Conservation (phyloP, 2,329 filamentous ascomycete genomes). For the Arthrobotrys iridis region DNA sequence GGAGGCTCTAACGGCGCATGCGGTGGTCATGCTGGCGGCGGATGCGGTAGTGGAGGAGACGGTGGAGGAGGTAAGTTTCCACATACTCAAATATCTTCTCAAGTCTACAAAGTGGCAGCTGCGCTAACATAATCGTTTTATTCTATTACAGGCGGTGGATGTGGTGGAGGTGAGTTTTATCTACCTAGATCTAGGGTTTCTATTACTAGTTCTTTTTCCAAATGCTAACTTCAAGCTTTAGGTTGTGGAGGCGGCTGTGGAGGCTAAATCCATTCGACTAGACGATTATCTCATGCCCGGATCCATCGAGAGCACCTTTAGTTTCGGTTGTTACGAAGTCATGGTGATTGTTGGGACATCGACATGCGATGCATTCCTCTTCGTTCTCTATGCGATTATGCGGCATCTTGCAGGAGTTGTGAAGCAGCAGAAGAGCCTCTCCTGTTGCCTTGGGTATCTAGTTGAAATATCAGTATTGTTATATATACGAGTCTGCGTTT, state of each 20-base stretch:
- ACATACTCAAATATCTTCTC: neutral
- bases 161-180: conserved; percentile 29
- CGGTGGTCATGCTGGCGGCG: conserved; percentile 27
- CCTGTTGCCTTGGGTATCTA: neutral
- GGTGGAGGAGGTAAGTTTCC: conserved; percentile 30
- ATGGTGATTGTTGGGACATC: neutral
- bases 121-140: neutral
- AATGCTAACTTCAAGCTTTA: neutral
- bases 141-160: conserved; percentile 9
- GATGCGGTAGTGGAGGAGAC: conserved; percentile 25
- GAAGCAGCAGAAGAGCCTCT: neutral
- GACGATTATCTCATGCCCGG: too few relatives aligned
- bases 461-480: too few relatives aligned
- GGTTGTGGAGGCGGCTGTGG: conserved; percentile 15
- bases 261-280: neutral
- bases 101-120: neutral
- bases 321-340: neutral
- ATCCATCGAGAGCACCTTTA: neutral
- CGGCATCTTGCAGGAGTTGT: neutral
- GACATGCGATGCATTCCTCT: too few relatives aligned
- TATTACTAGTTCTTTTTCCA: too few relatives aligned
- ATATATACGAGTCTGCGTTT: neutral
- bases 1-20: conserved; percentile 29
- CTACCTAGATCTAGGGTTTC: neutral
- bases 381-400: neutral